A percentile compares a stretch with the other conserved stretches of the same genome.
These are phyloP conservation scores for Artemisia argyi DNA, from an alignment of 129 eudicot species.

Conservation along the genomic window DNA sequence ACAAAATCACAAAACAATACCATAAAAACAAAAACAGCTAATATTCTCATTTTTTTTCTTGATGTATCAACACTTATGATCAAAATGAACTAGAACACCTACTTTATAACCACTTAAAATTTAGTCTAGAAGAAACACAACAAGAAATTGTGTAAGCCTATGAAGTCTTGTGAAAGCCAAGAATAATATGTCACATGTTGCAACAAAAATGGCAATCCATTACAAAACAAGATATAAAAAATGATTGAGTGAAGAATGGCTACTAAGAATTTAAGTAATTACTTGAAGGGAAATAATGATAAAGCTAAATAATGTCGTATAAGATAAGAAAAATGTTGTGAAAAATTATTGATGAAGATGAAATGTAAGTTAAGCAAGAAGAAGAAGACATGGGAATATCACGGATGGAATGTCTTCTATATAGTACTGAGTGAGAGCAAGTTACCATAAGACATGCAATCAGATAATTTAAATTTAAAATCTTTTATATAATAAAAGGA, in stretches of 20 bases:
- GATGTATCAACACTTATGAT: too few relatives aligned
- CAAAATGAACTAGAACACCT: not conserved
- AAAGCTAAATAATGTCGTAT: slow-evolving; percentile 23
- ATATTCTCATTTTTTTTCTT: not conserved
- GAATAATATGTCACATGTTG: not conserved
- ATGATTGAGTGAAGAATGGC: slow-evolving; percentile 3
- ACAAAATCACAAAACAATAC: slow-evolving; percentile 27
- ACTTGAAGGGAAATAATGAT: too few relatives aligned
- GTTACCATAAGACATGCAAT: not conserved
- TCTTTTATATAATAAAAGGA: too few relatives aligned
- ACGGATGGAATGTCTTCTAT: slow-evolving; percentile 37
- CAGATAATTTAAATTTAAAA: too few relatives aligned
- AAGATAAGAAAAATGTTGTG: slow-evolving; percentile 12
- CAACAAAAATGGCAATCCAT: not conserved
- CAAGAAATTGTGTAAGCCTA: not conserved
- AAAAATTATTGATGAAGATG: not conserved
- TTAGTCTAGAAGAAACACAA: not conserved
- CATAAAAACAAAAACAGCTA: slow-evolving; percentile 28
- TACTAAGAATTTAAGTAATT: not conserved
- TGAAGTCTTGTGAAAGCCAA: slow-evolving; percentile 17
- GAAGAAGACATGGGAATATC: slow-evolving; percentile 22
- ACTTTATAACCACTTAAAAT: slow-evolving; percentile 8
- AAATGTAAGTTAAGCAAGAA: not conserved
- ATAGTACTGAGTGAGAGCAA: slow-evolving; percentile 1
- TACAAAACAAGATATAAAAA: not conserved